Base-by-base conservation (phyloP, 2,329 filamentous ascomycete species). In the Tolypocladium cylindrosporum region DNA sequence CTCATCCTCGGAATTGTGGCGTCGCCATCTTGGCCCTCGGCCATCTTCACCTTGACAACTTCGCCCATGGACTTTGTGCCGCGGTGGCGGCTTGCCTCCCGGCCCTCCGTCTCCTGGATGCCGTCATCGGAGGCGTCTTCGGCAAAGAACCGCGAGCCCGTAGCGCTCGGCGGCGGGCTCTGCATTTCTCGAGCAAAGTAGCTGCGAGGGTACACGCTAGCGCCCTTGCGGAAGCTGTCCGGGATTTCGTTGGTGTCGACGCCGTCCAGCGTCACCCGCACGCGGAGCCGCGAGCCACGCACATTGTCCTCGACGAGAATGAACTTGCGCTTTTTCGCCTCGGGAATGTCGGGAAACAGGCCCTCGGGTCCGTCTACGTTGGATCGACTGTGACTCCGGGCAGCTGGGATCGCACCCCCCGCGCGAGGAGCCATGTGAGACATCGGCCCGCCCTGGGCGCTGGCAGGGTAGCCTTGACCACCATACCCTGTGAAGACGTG, bases 141-240 rank as follows among this genome's bases (percentile, higher is more conserved):
- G 57, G 84, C 79, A 71, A 92, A 91, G 71, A 91, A 92, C 41
- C 85, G 82, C 61, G 85, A 86, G 19, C 88, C 88, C 0, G 87
- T 87, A 1, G 89, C 86, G 56, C 85, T 89, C 0, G 89, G 87
- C 14, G 90, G 88, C 9, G 89, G 89, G 60, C 86, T 89, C 68
- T 93, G 90, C 91, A 96, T 96, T 75, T 97, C 91, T 50, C 91
- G 85, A 1, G 92, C 90, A 70, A 94, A 96, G 75, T 93, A 97
- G 58, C 90, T 92, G 54, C 91, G 88, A 10, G 92, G 93, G 67
- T 87, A 97, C 2, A 97, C 92, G 11, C 90, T 91, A 66, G 93
- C 93, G 57, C 84, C 85, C 74, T 91, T 91, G 64, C 93, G 89
- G 76, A 96, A 97, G 19, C 90, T 94, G 72, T 97, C 93, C 1